Evolutionary conservation across 1,284 basidiomycete species (phyloP).

Genomic region (Agaricales sp.): DNA sequence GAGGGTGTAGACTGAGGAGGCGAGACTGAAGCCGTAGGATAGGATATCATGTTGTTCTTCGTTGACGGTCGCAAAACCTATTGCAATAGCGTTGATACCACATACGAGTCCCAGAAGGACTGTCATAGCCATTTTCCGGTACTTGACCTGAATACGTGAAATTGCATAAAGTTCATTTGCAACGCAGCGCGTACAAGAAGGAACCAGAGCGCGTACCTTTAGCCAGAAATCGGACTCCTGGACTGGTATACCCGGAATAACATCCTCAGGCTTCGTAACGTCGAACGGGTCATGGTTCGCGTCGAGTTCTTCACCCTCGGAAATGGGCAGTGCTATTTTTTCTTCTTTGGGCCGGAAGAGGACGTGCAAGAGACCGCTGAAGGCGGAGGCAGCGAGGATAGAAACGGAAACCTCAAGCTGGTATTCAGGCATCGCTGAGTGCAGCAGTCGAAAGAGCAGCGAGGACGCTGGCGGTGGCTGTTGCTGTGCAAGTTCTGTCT

Average conservation of each 20-base stretch:
- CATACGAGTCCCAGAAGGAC: constrained; percentile 34
- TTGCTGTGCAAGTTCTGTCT: no score
- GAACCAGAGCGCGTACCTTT: constrained; percentile 29
- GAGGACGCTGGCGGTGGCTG: no score
- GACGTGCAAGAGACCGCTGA: no score
- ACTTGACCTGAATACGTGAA: constrained; percentile 32
- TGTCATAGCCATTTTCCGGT: constrained; percentile 43
- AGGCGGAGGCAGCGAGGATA: no score
- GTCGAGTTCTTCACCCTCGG: background rate
- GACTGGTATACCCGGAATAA: constrained; percentile 68
- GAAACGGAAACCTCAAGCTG: no score
- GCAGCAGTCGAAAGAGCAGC: no score
- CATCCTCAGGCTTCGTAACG: constrained; percentile 59
- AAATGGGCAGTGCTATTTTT: background rate
- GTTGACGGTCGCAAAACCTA: constrained; percentile 38
- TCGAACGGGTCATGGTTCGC: constrained; percentile 63
- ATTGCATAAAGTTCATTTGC: background rate
- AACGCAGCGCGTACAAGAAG: constrained; percentile 10
- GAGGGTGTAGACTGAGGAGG: constrained; percentile 6
- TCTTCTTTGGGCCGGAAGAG: no score
- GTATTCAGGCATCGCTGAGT: no score
- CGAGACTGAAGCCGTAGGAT: constrained; percentile 39
- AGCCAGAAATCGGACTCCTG: constrained; percentile 66
- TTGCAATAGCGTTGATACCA: constrained; percentile 36
- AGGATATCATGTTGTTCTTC: constrained; percentile 19